Percentiles rank a stretch among this genome's conserved stretches.
These are phyloP conservation scores for Chenopodium formosanum DNA, from an alignment of 148 eudicot species.

Conservation along the genomic window DNA sequence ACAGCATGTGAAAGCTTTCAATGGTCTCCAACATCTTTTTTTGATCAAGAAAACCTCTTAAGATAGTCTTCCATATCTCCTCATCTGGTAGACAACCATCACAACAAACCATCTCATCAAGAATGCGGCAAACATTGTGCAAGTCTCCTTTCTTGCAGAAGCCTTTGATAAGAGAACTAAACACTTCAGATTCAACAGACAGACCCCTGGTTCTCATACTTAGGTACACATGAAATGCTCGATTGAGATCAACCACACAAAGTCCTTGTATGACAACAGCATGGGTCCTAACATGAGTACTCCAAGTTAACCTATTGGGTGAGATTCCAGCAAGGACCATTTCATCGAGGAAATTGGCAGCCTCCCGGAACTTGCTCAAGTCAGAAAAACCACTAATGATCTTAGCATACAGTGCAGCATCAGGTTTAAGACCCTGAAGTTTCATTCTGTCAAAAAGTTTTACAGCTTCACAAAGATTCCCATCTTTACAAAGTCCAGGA, in stretches of 20 bases:
- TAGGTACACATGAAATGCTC: constrained; percentile 65
- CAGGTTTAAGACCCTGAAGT: constrained; percentile 87
- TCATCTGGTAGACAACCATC: constrained; percentile 81
- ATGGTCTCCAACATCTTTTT: constrained; percentile 48
- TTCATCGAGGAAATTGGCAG: constrained; percentile 89
- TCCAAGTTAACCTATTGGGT: constrained; percentile 82
- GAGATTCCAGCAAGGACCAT: constrained; percentile 79
- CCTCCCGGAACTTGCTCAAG: constrained; percentile 56
- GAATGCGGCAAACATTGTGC: constrained; percentile 55
- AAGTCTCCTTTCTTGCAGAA: constrained; percentile 66
- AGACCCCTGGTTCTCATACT: constrained; percentile 81
- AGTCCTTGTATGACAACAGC: constrained; percentile 72
- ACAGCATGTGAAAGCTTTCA: constrained; percentile 37
- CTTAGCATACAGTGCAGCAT: constrained; percentile 75
- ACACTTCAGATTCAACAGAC: constrained; percentile 64
- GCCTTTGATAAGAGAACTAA: constrained; percentile 44
- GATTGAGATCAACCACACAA: constrained; percentile 47
- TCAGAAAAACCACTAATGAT: constrained; percentile 61
- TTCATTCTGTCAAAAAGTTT: constrained; percentile 86
- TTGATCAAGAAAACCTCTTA: constrained; percentile 57
- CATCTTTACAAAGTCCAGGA: constrained; percentile 79
- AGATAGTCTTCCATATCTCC: constrained; percentile 54
- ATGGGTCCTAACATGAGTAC: constrained; percentile 63
- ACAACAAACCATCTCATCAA: constrained; percentile 70
- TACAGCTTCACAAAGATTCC: constrained; percentile 52